Conservation (phyloP, 768 basidiomycete genomes). For the Myochromella boudieri region DNA sequence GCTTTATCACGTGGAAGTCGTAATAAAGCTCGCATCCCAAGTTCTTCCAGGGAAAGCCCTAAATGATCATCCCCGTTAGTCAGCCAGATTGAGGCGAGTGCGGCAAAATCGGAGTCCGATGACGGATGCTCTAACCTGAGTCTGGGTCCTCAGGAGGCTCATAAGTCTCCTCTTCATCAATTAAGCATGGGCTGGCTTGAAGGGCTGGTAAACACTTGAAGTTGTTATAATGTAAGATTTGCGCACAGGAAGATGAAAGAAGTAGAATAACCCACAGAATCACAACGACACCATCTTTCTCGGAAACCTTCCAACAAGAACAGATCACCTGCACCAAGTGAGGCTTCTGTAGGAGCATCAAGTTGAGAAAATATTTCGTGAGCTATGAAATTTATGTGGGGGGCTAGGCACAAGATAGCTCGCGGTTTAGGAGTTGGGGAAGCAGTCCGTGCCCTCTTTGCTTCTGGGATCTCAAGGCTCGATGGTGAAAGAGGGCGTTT, state of each 20-base stretch:
- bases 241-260: slow-evolving; percentile 4
- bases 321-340: slow-evolving; percentile 64
- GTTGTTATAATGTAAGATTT: slow-evolving; percentile 4
- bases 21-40: slow-evolving; percentile 76
- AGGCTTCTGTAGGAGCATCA: slow-evolving; percentile 20
- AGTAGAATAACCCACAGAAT: slow-evolving; percentile 40
- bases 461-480: slow-evolving; percentile 30
- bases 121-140: slow-evolving; percentile 47
- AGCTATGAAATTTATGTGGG: slow-evolving; percentile 44
- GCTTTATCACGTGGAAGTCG: slow-evolving; percentile 77
- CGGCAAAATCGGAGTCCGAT: slow-evolving; percentile 14
- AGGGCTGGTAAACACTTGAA: slow-evolving; percentile 61
- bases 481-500: slow-evolving; percentile 55
- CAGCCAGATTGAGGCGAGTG: slow-evolving; percentile 7
- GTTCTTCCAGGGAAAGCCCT: slow-evolving; percentile 81
- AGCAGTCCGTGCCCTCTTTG: slow-evolving; percentile 35
- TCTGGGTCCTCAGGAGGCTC: slow-evolving; percentile 88
- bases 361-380: slow-evolving; percentile 42
- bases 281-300: slow-evolving; percentile 78
- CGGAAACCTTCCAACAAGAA: slow-evolving; percentile 77
- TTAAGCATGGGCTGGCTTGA: slow-evolving; percentile 53
- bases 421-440: slow-evolving; percentile 19
- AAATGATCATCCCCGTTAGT: slow-evolving; percentile 11
- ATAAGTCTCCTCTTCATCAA: slow-evolving; percentile 81
- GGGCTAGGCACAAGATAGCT: slow-evolving; percentile 50